Conservation (phyloP, 2,329 filamentous ascomycete genomes). For the Fusarium sp. region DNA sequence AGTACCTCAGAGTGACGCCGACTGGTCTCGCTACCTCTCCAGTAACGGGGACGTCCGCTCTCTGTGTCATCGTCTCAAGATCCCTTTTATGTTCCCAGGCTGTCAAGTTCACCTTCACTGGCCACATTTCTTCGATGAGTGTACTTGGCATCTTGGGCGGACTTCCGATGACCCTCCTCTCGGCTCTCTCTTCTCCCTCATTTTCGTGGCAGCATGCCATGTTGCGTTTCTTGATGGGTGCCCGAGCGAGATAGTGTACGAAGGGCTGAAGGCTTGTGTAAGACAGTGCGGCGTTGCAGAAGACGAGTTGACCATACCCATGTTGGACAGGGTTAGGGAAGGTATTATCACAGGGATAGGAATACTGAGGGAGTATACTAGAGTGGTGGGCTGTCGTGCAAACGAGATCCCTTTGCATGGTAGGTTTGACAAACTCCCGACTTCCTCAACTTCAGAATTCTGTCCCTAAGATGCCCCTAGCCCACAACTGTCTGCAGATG, state of each 20-base stretch:
- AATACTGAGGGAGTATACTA: slow-evolving; percentile 14
- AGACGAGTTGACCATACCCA: slow-evolving; percentile 7
- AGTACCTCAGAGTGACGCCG: slow-evolving; percentile 12
- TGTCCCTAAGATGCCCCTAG: slow-evolving; percentile 1
- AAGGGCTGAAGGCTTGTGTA: slow-evolving; percentile 5
- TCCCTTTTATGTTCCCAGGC: slow-evolving; percentile 3
- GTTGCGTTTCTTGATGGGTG: slow-evolving; percentile 14
- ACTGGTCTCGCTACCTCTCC: slow-evolving; percentile 19
- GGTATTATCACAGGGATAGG: slow-evolving; percentile 17
- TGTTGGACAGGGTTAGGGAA: slow-evolving; percentile 13
- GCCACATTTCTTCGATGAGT: slow-evolving; percentile 15
- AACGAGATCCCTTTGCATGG: slow-evolving; percentile 30
- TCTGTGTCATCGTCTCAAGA: slow-evolving; percentile 6
- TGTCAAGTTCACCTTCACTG: not conserved
- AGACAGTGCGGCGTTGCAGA: slow-evolving; percentile 14
- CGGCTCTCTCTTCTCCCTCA: slow-evolving; percentile 21
- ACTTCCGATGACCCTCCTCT: not conserved
- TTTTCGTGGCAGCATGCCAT: slow-evolving; percentile 27
- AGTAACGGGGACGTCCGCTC: slow-evolving; percentile 7
- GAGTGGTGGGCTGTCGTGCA: slow-evolving; percentile 19
- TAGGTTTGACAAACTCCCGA: slow-evolving; percentile 1
- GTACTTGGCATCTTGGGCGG: slow-evolving; percentile 4
- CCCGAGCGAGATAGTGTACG: not conserved
- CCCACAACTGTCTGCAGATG: slow-evolving; percentile 8
- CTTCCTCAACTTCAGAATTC: not conserved